A percentile compares a stretch with the other conserved stretches of the same genome.
Conservation (phyloP, 305 asterid genomes). For the Fraxinus nigra region DNA sequence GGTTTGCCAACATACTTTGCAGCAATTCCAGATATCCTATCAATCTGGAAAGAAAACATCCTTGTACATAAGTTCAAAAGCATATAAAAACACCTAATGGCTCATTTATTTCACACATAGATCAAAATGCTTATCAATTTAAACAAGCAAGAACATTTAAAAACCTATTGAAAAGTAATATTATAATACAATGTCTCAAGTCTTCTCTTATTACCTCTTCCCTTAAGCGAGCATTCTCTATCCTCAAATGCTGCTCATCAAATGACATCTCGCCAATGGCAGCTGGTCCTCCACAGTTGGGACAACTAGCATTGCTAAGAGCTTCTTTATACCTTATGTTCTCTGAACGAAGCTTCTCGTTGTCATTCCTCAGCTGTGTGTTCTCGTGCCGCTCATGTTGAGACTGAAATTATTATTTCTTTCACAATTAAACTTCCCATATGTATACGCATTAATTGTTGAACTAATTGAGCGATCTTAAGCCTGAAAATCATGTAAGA, state of each 20-base stretch:
- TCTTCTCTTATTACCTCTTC: conserved; percentile 60
- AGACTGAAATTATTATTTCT: conserved; percentile 42
- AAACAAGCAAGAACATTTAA: neutral
- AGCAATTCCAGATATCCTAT: conserved; percentile 82
- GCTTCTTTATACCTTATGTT: conserved; percentile 85
- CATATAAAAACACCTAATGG: neutral
- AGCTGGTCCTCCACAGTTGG: conserved; percentile 92
- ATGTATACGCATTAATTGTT: neutral
- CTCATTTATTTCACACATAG: neutral
- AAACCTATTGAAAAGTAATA: neutral
- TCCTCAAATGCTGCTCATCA: conserved; percentile 90
- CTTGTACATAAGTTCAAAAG: neutral
- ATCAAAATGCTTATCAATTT: neutral
- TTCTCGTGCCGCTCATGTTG: conserved; percentile 89
- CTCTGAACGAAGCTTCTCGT: conserved; percentile 86
- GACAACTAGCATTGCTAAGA: conserved; percentile 74
- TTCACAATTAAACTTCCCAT: neutral
- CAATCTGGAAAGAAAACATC: conserved; percentile 46
- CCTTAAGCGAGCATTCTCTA: conserved; percentile 80
- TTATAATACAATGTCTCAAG: neutral
- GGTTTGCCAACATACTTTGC: conserved; percentile 87
- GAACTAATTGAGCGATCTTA: neutral
- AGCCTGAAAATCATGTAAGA: neutral
- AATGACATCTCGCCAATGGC: conserved; percentile 93
- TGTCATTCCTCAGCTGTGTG: conserved; percentile 69